Conservation (phyloP, 129 eudicot genomes). For the Escallonia rubra region DNA sequence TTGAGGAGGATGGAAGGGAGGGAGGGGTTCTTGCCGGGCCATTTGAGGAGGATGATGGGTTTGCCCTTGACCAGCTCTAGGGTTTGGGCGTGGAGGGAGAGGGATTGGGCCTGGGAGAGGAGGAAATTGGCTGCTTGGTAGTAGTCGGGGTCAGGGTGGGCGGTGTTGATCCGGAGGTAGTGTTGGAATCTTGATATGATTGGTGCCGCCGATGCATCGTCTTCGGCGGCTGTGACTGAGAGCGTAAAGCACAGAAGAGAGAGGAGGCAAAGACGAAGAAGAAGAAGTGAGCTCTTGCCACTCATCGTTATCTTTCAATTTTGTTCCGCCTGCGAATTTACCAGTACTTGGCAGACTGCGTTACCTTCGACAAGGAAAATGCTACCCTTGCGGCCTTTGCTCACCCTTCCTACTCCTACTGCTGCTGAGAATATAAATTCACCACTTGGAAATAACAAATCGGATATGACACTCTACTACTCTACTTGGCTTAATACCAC, state of each 20-base stretch:
- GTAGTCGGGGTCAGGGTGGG: constrained; percentile 84
- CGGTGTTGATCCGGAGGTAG: constrained; percentile 72
- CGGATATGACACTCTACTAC: no score
- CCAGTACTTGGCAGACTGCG: constrained; percentile 30
- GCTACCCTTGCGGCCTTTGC: no score
- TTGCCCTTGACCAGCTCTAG: constrained; percentile 58
- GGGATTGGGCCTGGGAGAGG: constrained; percentile 61
- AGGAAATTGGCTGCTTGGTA: constrained; percentile 61
- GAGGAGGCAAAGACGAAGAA: constrained; percentile 3
- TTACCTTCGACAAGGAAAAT: neutral
- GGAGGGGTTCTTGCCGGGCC: constrained; percentile 59
- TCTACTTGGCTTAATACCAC: no score
- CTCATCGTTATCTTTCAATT: neutral
- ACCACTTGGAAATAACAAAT: no score
- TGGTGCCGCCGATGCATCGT: constrained; percentile 19
- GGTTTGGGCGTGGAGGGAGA: constrained; percentile 61
- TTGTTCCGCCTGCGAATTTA: no score
- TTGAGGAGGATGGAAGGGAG: constrained; percentile 78
- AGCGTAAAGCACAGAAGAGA: neutral
- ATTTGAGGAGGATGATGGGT: constrained; percentile 68
- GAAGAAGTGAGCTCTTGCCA: neutral
- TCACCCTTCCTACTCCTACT: no score
- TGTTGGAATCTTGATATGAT: constrained; percentile 72
- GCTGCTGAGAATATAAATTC: no score
- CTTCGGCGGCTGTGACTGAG: neutral